phyloP scores from a whole-genome alignment of 352 stramenopile species.

The Pythium sukuiense region DNA sequence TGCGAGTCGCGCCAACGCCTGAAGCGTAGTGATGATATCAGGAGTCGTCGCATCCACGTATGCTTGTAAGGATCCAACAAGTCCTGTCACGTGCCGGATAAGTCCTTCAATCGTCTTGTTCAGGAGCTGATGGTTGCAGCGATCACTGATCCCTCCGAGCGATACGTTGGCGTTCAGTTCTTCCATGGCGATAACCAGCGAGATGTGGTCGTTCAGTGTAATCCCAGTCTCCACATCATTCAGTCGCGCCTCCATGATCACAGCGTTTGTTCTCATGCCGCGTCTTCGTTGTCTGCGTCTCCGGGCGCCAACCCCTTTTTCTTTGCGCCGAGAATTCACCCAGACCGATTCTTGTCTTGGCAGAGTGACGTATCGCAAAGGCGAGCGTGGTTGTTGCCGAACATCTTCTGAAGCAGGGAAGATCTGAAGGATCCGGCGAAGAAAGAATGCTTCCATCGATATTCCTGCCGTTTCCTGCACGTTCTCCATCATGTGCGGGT shows the following conservation, averaged over 20 bases:
- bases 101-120: constrained; percentile 20
- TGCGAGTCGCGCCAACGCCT: constrained; percentile 20
- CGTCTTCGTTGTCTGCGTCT: constrained; percentile 1
- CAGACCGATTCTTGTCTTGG: neutral
- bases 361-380: neutral
- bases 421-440: constrained; percentile 49
- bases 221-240: constrained; percentile 40
- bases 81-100: constrained; percentile 18
- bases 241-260: constrained; percentile 37
- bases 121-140: constrained; percentile 17
- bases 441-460: constrained; percentile 56
- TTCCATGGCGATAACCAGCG: constrained; percentile 19
- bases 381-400: neutral
- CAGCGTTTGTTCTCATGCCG: constrained; percentile 7
- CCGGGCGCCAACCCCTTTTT: neutral
- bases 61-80: constrained; percentile 9
- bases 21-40: constrained; percentile 22
- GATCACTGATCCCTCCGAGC: constrained; percentile 20
- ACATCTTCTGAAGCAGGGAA: neutral
- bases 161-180: constrained; percentile 30
- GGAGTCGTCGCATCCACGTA: constrained; percentile 7
- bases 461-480: constrained; percentile 26
- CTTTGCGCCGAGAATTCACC: neutral
- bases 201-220: constrained; percentile 27
- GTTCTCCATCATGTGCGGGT: constrained; percentile 47